Evolutionary conservation across 148 eudicot species (phyloP), one percentile per base, ranked within the genome.

Genomic region (Nepenthes gracilis): DNA sequence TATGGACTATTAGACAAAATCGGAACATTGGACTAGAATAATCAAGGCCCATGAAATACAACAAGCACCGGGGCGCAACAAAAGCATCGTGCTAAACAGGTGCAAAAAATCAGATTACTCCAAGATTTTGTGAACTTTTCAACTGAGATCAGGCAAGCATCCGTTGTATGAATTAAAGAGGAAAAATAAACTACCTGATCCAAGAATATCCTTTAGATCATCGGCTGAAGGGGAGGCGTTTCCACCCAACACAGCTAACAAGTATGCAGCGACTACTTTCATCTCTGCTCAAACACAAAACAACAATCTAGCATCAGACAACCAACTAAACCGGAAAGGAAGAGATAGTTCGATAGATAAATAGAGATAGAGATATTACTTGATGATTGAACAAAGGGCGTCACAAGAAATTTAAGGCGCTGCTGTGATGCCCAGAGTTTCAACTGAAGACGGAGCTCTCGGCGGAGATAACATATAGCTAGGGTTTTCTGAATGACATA

Each of bases 201-300:
- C 70, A 52, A 81, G 77, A 55, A 81, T 81, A 47, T 36, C 14
- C 70, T 81, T 78, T 52, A 81, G 2, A 73, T 81, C 83, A 1
- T 33, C 43, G 36, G 78, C 60, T n/a, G 74, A 75, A 4, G 86
- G 86, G 9, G 32, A n/a, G 48, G 74, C 58, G 64, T 81, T 81
- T 51, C 86, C 83, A 7, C 86, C 86, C 83, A 81, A 75, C 38
- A 79, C 70, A 47, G 83, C 78, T n/a, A 81, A 73, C 76, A 81
- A 74, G 59, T 78, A 78, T 4, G 86, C 86, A 8, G 80, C 86
- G 52, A 81, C 53, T 15, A 81, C 67, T 77, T 78, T 81, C 75
- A 75, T 80, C 9, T 45, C 48, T 45, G 48, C 48, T 45, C 48
- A 45, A 6, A 45, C 48, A 45, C 48, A 45, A 45, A 45, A 5